Base-by-base conservation (phyloP, 768 basidiomycete species). In the Dictyophora rubrovolvata region DNA sequence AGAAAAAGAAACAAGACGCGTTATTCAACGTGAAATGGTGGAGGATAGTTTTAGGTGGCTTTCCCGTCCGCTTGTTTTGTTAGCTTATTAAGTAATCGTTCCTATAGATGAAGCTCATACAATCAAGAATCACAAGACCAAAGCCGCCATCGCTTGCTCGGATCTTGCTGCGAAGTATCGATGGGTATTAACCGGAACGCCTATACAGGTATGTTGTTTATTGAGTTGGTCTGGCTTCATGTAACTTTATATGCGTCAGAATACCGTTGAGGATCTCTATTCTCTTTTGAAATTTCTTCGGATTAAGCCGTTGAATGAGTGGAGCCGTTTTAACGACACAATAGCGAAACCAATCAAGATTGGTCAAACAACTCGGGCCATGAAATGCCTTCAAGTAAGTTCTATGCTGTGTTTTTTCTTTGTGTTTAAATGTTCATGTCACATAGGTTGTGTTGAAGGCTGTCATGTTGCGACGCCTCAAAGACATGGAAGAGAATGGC, bases 131-230 rank as follows among this genome's bases (percentile, higher is more conserved):
- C 77, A 82, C 53, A 84, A 77, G 36, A 89, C 86, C 0, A 88
- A 91, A 66, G 81, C 80, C 33, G 83, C 90, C 5, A 65, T 84
- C 37, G 92, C 89, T 0, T 91, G 90, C 61, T 88, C 83, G 61
- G 86, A 77, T 6, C 74, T 95, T n/a, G 70, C 84, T 51, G 79
- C 80, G 14, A 89, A 87, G 65, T 93, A 79, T 69, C 77, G 89
- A 55, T 96, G 93, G 93, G 89, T 86, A 69, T 72, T 94, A 58
- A 93, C 90, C 6, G 93, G 87, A 28, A 89, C 88, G 18, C 87
- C 88, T 0, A 79, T 89, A 62, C 69, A 65, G 59, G 70, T 65
- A 10, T 23, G 53, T 5, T 34, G 33, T 8, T 20, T 22, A 8
- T n/a, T 47, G 8, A 50, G 20, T 23, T 14, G n/a, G 46, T 28